Evolutionary conservation across 2,329 filamentous ascomycete genomes (phyloP), one percentile per base, ranked within the genome.

Genomic region (Phyllosticta paracitricarpa): DNA sequence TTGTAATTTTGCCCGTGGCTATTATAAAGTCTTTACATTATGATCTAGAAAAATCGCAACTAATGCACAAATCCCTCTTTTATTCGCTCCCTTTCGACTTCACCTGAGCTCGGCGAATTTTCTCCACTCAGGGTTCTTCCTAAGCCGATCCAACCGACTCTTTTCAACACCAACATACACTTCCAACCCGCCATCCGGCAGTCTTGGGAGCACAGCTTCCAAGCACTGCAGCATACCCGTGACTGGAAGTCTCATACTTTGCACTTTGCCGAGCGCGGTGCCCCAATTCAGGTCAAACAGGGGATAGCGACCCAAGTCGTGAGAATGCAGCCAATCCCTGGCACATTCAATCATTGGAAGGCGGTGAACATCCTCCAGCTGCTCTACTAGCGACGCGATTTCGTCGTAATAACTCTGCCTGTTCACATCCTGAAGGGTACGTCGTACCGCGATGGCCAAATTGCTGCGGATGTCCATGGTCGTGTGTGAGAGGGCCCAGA

Each of bases 261-360:
- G 22, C 2, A 61, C 30, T 9, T 26, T 14, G 9, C 54, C 35
- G 14, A 56, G 26, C 14, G 33, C 33, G 26, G n/a, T 56, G 2
- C 33, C 58, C 58, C 53, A 61, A 24, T 56, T 33, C 22, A 61
- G 22, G 10, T 30, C 58, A 19, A 56, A 61, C 58, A 56, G 12
- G 10, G 58, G 12, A 26, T 56, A 56, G 30, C 48, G 5, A 30
- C 28, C 58, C 53, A 61, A 3, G 58, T 51, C n/a, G 30, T 61
- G 10, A 56, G 28, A 8, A 61, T 26, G 17, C 40, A 51, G 26
- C 55, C 51, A 25, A 30, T 28, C 3, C 58, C 58, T 2, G 58
- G 53, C 9, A 61, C 25, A 14, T 56, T 40, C 33, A 61, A 24
- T 61, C 17, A 54, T 33, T 3, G n/a, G 52, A 35, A 61, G 30